Evolutionary conservation across 2,329 filamentous ascomycete species (phyloP).

Genomic region (Claviceps africana): DNA sequence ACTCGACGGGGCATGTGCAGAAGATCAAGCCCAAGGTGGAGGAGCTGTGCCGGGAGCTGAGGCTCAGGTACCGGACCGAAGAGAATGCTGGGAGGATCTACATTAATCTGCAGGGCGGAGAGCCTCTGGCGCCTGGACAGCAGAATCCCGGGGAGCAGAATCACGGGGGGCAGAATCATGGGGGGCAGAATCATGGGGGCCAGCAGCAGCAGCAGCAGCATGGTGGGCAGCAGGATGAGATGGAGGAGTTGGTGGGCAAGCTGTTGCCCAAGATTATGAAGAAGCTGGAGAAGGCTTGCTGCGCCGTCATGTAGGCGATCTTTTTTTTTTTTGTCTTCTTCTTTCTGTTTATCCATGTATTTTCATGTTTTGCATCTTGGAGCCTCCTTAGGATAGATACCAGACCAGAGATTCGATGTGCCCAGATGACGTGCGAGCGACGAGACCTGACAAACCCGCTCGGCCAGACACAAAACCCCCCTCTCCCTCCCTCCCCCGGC

Average conservation of each 20-base stretch:
- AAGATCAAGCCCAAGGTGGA: slow-evolving; percentile 95
- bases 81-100: slow-evolving; percentile 83
- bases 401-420: no score
- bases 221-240: slow-evolving; percentile 30
- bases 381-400: no score
- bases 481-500: no score
- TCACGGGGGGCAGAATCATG: slow-evolving; percentile 10
- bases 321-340: background rate
- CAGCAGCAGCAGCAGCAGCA: slow-evolving; percentile 20
- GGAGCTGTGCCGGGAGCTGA: slow-evolving; percentile 68
- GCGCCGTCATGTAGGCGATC: slow-evolving; percentile 53
- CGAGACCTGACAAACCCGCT: no score
- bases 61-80: slow-evolving; percentile 72
- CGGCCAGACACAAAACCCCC: no score
- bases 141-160: slow-evolving; percentile 3
- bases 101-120: slow-evolving; percentile 67
- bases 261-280: slow-evolving; percentile 45
- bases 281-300: slow-evolving; percentile 56
- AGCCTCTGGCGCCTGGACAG: slow-evolving; percentile 32
- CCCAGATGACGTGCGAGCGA: no score
- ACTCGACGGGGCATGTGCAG: slow-evolving; percentile 67
- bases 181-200: no score
- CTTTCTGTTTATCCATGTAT: background rate
- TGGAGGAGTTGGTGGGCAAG: slow-evolving; percentile 47
- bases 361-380: no score